phyloP scores from a whole-genome alignment of 2,329 filamentous ascomycete genomes.

The Aspergillus fischeri region DNA sequence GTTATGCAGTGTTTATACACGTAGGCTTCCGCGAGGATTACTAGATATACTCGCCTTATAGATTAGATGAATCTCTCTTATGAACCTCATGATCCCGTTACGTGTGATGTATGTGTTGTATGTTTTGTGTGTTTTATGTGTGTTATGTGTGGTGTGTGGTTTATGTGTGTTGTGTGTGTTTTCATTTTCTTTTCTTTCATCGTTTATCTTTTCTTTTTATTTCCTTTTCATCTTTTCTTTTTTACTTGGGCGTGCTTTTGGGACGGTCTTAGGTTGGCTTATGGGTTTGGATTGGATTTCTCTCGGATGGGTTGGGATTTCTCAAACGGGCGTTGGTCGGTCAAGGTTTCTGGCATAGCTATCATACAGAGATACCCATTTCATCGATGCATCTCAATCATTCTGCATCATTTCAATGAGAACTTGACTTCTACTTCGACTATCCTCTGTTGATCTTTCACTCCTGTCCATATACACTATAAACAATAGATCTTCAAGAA shows the following conservation, averaged over 20 bases:
- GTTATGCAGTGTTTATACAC: slow-evolving; percentile 27
- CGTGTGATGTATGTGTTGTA: slow-evolving; percentile 28
- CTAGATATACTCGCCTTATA: slow-evolving; percentile 28
- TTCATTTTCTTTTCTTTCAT: slow-evolving; percentile 7
- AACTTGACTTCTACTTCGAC: neutral
- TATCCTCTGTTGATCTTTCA: too few species aligned
- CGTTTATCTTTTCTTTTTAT: slow-evolving; percentile 5
- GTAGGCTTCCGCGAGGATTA: slow-evolving; percentile 26
- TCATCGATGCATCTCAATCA: neutral
- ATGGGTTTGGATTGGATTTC: slow-evolving; percentile 4
- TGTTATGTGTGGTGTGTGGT: slow-evolving; percentile 14
- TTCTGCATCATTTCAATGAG: neutral
- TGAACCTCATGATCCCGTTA: slow-evolving; percentile 30
- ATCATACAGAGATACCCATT: neutral
- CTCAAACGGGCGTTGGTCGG: slow-evolving; percentile 3
- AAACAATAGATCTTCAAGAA: neutral
- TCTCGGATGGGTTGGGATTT: slow-evolving; percentile 4
- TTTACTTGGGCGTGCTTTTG: slow-evolving; percentile 3
- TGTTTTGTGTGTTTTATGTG: slow-evolving; percentile 18
- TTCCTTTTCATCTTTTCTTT: slow-evolving; percentile 8
- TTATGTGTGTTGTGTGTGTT: slow-evolving; percentile 17
- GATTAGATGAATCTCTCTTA: slow-evolving; percentile 36
- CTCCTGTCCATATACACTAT: neutral
- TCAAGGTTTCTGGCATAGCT: neutral
- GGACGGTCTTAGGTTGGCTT: neutral